A percentile compares a stretch with the other conserved stretches of the same genome.
Conservation (phyloP, 176 grass and related monocot species). For the Bromus sterilis region DNA sequence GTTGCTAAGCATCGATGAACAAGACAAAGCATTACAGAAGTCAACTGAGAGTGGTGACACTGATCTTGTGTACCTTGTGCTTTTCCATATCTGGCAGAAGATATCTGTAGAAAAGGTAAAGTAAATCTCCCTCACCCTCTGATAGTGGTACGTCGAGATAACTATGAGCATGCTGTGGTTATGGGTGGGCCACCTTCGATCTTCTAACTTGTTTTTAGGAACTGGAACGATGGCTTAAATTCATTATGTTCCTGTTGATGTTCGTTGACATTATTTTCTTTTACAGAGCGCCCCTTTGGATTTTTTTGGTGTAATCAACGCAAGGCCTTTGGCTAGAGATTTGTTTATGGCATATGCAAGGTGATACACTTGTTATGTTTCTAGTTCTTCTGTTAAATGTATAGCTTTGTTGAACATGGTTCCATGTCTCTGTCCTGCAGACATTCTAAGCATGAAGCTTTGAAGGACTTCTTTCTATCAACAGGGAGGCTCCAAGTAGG, state of each 20-base stretch:
- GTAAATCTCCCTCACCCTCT: not conserved
- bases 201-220: constrained; percentile 1
- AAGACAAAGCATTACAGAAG: constrained; percentile 83
- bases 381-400: not conserved
- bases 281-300: constrained; percentile 77
- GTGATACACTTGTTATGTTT: constrained; percentile 29
- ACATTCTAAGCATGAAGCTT: constrained; percentile 85
- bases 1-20: constrained; percentile 90
- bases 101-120: constrained; percentile 56
- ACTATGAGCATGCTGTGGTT: constrained; percentile 5
- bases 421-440: constrained; percentile 40
- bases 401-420: constrained; percentile 9
- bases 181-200: not conserved
- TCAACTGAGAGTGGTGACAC: constrained; percentile 94
- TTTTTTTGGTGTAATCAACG: constrained; percentile 94
- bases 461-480: constrained; percentile 97
- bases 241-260: not conserved
- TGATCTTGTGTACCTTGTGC: constrained; percentile 91
- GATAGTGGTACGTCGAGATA: not conserved
- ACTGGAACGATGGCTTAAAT: not conserved
- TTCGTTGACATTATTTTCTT: constrained; percentile 20
- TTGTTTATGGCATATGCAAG: constrained; percentile 94
- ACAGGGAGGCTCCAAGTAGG: constrained; percentile 84
- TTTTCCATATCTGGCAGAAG: constrained; percentile 98
- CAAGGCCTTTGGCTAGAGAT: constrained; percentile 93